A percentile compares a stretch with the other conserved stretches of the same genome.
Conservation (phyloP, 176 grass and related monocot species). For the Musa itinerans region DNA sequence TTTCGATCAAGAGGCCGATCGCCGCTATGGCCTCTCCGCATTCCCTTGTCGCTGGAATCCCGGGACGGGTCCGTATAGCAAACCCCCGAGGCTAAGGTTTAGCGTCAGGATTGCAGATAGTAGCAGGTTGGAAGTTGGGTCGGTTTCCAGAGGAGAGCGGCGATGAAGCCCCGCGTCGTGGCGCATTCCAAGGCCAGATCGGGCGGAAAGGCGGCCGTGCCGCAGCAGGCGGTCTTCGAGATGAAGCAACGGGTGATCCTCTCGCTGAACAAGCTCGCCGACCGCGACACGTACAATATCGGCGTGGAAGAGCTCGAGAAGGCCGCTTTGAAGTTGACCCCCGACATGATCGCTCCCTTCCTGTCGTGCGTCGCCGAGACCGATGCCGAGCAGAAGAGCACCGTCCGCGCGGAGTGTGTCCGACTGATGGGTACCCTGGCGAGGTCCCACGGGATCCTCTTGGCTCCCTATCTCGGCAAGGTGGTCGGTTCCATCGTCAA, state of each 20-base stretch:
- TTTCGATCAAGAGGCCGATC: neutral
- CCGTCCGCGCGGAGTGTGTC: conserved; percentile 68
- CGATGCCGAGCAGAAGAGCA: conserved; percentile 70
- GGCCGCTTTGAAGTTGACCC: conserved; percentile 29
- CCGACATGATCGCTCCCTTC: conserved; percentile 74
- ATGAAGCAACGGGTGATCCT: conserved; percentile 69
- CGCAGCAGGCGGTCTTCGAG: conserved; percentile 43
- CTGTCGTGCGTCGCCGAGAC: conserved; percentile 74
- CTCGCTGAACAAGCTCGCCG: conserved; percentile 78
- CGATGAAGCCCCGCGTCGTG: conserved; percentile 46
- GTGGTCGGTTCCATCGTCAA: conserved; percentile 56
- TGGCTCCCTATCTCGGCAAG: conserved; percentile 60
- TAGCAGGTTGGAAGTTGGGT: too few species aligned
- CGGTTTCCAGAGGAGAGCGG: neutral
- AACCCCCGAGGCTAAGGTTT: neutral
- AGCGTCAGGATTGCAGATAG: neutral
- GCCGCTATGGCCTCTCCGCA: neutral
- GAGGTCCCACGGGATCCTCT: conserved; percentile 38
- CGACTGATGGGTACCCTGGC: conserved; percentile 57
- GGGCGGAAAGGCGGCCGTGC: neutral
- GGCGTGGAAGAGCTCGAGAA: conserved; percentile 59
- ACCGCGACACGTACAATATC: conserved; percentile 83
- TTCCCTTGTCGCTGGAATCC: neutral
- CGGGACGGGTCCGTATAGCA: too few species aligned
- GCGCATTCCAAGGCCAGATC: conserved; percentile 33